These are phyloP conservation scores for Yamadazyma mexicana DNA, from an alignment of 1,139 yeast genomes.

Conservation along the genomic window DNA sequence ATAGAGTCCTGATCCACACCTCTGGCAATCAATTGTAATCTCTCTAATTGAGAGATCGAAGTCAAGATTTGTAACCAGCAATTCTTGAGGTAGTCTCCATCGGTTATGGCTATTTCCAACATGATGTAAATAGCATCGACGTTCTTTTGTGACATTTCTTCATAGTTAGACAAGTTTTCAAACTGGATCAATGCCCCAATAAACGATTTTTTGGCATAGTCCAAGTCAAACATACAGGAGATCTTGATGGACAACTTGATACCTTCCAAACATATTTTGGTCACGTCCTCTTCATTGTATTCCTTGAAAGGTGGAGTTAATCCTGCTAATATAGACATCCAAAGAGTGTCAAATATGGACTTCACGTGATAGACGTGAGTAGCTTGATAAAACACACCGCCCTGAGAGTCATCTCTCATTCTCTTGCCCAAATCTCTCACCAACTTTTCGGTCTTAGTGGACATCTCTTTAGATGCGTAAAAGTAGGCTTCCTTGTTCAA, in stretches of 20 bases:
- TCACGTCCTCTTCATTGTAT: slow-evolving; percentile 74
- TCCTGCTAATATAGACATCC: slow-evolving; percentile 98
- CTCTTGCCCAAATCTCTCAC: slow-evolving; percentile 68
- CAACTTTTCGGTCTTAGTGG: slow-evolving; percentile 82
- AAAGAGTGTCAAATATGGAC: slow-evolving; percentile 88
- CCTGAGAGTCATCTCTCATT: slow-evolving; percentile 32
- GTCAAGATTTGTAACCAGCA: slow-evolving; percentile 87
- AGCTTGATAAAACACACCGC: slow-evolving; percentile 45
- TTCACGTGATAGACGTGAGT: slow-evolving; percentile 87
- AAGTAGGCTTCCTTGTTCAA: slow-evolving; percentile 81
- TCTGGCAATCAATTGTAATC: slow-evolving; percentile 83
- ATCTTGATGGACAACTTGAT: slow-evolving; percentile 78
- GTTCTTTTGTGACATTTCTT: slow-evolving; percentile 77
- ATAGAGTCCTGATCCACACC: slow-evolving; percentile 84
- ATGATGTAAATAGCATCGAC: slow-evolving; percentile 76
- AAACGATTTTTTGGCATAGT: slow-evolving; percentile 84
- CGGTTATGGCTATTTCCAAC: slow-evolving; percentile 74
- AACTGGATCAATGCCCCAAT: slow-evolving; percentile 89
- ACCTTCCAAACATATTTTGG: slow-evolving; percentile 79
- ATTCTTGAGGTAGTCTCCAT: slow-evolving; percentile 65
- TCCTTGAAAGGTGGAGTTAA: slow-evolving; percentile 92
- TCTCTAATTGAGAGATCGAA: slow-evolving; percentile 85
- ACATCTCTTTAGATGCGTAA: slow-evolving; percentile 90
- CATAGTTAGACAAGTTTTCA: slow-evolving; percentile 74
- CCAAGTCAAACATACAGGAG: slow-evolving; percentile 81